Conservation (phyloP, 2,329 filamentous ascomycete species). For the Rutstroemia sp. region DNA sequence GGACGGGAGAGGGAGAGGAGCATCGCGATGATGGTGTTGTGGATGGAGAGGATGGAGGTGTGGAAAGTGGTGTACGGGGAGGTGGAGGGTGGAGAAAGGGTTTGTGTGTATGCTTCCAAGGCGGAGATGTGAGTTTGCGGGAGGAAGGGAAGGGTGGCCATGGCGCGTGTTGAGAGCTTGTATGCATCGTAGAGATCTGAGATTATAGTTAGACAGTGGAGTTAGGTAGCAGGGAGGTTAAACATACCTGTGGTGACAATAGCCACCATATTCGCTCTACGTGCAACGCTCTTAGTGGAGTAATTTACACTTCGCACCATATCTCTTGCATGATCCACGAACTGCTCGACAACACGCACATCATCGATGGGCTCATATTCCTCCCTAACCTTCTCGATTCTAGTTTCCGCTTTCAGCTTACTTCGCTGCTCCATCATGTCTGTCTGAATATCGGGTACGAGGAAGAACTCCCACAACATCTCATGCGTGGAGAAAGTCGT, state of each 20-base stretch:
- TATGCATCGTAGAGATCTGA: conserved; percentile 63
- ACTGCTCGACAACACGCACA: conserved; percentile 83
- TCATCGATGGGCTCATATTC: conserved; percentile 82
- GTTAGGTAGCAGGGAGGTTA: background rate
- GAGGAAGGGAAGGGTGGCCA: conserved; percentile 56
- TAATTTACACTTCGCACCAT: conserved; percentile 80
- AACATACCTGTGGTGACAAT: conserved; percentile 52
- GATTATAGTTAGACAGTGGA: conserved; percentile 24
- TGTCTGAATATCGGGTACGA: conserved; percentile 87
- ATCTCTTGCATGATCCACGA: conserved; percentile 84
- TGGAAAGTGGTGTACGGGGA: conserved; percentile 70
- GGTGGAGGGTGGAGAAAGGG: conserved; percentile 59
- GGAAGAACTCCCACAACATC: conserved; percentile 97
- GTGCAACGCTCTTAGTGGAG: conserved; percentile 73
- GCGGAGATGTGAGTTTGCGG: conserved; percentile 61
- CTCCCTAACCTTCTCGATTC: conserved; percentile 77
- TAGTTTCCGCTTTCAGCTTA: conserved; percentile 74
- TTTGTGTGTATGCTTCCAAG: conserved; percentile 63
- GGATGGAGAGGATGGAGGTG: conserved; percentile 68
- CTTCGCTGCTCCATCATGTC: conserved; percentile 87
- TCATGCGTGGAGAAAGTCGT: conserved; percentile 94
- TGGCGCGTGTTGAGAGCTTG: conserved; percentile 43
- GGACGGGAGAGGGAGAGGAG: conserved; percentile 73
- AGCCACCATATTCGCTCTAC: conserved; percentile 67
- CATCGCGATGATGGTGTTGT: conserved; percentile 76